A percentile compares a stretch with the other conserved stretches of the same genome.
Conservation (phyloP, 805 yeast genomes). For the Candida ponderosae region DNA sequence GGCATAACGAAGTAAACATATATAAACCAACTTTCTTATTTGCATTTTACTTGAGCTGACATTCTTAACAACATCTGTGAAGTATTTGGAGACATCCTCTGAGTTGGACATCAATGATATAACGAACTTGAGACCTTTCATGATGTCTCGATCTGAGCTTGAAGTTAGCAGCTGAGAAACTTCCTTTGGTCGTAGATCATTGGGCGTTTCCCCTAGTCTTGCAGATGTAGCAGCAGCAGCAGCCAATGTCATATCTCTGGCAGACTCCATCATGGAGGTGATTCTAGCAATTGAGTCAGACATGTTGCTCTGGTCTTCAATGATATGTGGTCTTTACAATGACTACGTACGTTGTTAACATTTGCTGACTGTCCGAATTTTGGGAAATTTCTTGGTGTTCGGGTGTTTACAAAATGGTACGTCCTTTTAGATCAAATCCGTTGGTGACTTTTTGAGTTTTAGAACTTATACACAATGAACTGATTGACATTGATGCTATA, state of each 20-base stretch:
- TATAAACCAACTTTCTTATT: conserved; percentile 68
- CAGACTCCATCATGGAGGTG: conserved; percentile 71
- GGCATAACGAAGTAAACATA: conserved; percentile 68
- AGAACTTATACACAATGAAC: too few relatives aligned
- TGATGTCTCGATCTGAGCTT: conserved; percentile 54
- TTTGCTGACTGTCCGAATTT: too few relatives aligned
- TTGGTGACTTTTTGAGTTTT: too few relatives aligned
- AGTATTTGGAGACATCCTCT: conserved; percentile 33
- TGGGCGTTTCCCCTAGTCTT: conserved; percentile 53
- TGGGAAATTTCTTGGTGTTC: too few relatives aligned
- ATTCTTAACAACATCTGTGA: conserved; percentile 87
- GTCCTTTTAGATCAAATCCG: too few relatives aligned
- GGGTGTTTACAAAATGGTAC: too few relatives aligned
- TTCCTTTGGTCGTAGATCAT: conserved; percentile 53
- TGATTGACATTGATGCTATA: too few relatives aligned
- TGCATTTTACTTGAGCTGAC: conserved; percentile 60
- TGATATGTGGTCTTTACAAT: too few relatives aligned
- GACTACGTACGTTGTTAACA: too few relatives aligned
- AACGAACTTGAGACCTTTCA: conserved; percentile 52
- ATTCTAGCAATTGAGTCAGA: conserved; percentile 52
- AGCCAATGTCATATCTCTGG: conserved; percentile 69
- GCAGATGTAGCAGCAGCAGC: conserved; percentile 78
- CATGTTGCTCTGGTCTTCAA: too few relatives aligned
- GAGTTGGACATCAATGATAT: conserved; percentile 35
- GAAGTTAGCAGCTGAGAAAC: conserved; percentile 61